Evolutionary conservation across 2,329 filamentous ascomycete species (phyloP), one percentile per base, ranked within the genome.

Genomic region (Rhexocercosporidium sp.): DNA sequence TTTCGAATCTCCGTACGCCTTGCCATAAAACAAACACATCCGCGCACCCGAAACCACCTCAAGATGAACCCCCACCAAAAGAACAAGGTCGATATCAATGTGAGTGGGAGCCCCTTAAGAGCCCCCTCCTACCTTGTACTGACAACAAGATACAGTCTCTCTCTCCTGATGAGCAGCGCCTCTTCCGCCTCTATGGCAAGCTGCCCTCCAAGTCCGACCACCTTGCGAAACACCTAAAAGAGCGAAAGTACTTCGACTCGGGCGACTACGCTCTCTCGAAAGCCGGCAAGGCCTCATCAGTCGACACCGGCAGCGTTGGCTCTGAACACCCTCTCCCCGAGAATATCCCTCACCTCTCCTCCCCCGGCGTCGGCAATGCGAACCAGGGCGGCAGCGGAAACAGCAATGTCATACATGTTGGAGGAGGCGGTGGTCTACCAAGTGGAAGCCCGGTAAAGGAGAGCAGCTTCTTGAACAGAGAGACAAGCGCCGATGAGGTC

Each of bases 181-280:
- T 98, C 78, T 96, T 98, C 86, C 92, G 94, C 73, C 90, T 98
- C 72, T 99, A 99, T 81, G 96, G 96, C 82, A 98, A 98, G 83
- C 90, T 98, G 69, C 96, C 96, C 72, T 97, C 92, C 81, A 96
- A 96, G 81, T 96, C 94, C 80, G 95, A 97, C 81, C 88, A 97
- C 77, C 90, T 98, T 75, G 94, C 96, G 85, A 98, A 98, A 85
- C 97, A 98, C 79, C 88, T 98, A 79, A 97, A 97, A 87, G 96
- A 98, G 81, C 94, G 96, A 84, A 99, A 97, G 84, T 97, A 97
- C 84, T 97, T 97, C 81, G 94, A 97, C 84, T 96, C 92, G 68
- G 94, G 94, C 77, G 94, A 97, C 83, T 97, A 97, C 77, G 94
- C 94, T 77, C 92, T 97, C 83, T 95, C 92, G 81, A 97, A 97